Evolutionary conservation across 192 early-diverging fungal species (phyloP).

Genomic region (Phycomyces nitens): DNA sequence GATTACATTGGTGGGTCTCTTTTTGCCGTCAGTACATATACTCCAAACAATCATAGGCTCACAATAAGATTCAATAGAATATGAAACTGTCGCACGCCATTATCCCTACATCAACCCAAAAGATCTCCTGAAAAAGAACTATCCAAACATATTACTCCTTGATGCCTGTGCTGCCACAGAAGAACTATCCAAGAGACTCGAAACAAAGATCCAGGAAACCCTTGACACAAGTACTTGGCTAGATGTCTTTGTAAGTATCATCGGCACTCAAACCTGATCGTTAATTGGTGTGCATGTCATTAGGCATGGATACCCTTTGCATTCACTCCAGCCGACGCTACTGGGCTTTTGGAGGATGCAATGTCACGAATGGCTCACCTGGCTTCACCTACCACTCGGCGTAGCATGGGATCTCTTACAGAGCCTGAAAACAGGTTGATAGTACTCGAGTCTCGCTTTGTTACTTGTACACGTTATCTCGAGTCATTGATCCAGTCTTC

Average conservation of each 20-base stretch:
- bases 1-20: constrained; percentile 19
- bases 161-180: neutral
- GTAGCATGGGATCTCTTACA: neutral
- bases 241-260: neutral
- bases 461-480: neutral
- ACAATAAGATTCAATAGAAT: neutral
- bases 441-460: neutral
- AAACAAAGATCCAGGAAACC: neutral
- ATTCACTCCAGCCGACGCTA: neutral
- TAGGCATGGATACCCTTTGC: neutral
- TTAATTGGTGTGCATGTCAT: neutral
- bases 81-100: neutral
- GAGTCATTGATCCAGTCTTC: neutral
- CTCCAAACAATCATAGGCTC: too few species aligned
- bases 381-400: neutral
- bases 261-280: neutral
- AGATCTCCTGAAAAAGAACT: neutral
- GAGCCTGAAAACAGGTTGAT: neutral
- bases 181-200: neutral
- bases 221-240: neutral
- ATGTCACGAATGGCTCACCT: neutral
- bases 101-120: neutral
- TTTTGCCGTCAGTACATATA: neutral
- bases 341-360: neutral
- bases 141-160: neutral